Evolutionary conservation across 2,329 filamentous ascomycete genomes (phyloP), one percentile per base, ranked within the genome.

Genomic region (Cladophialophora bantiana): DNA sequence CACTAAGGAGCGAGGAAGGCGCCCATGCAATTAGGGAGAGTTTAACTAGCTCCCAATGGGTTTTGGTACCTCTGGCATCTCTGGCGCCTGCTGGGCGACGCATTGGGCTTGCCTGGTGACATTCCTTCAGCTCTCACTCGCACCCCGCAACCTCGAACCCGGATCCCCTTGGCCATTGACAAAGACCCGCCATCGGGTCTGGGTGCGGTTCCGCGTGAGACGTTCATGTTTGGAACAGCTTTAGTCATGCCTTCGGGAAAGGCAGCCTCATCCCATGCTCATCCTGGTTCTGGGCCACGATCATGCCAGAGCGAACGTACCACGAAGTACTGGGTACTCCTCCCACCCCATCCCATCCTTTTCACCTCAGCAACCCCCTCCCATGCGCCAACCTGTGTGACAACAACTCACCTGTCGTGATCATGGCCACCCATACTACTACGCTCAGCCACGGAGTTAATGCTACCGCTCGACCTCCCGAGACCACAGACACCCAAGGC

Each of bases 391-490:
- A 20, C 26, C 18, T 50, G 1, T 20, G 18, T 50, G 26, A 50
- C 45, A 12, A 50, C 45, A 31, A 60, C 58, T 26, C 20, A 10
- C 34, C 60, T 20, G n/a, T n/a, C 20, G 7, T 31, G 4, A 60
- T 42, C 55, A 69, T 70, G 63, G 32, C 67, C 4, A 58, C 62
- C 18, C 50, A 62, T 48, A 61, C 31, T 7, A 36, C 53, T 35
- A 34, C 58, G 20, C 32, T 20, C 35, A 32, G 36, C 32, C 54
- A 61, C 31, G 13, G n/a, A 32, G 42, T 32, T 34, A 60, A 48
- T 26, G 35, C 62, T 7, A 32, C 26, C 20, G 60, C 35, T 31
- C 59, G 61, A 26, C 57, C 65, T 7, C 20, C 62, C 52, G 67
- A 67, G 20, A 35, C 56, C 26, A 61, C 50, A 32, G 67, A 64